Base-by-base conservation (phyloP, 176 grass and related monocot species). In the Raddia guianensis region DNA sequence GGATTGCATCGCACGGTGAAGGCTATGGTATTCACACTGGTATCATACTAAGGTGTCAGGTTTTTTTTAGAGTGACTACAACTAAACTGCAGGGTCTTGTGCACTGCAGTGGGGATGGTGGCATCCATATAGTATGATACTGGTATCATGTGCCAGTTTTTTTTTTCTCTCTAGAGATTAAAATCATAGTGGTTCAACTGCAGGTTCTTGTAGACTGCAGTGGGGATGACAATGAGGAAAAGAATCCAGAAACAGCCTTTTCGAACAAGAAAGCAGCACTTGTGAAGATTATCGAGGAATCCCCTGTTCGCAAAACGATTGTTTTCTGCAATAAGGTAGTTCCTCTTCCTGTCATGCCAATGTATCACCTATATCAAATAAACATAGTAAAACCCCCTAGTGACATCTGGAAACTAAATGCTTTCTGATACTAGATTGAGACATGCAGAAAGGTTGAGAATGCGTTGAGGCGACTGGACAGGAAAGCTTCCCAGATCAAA, bases 401-500 rank as follows among this genome's bases (percentile, higher is more conserved):
- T 9, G 75, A 43, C 35, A 37, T 37, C 2, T 8, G 13, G 58
- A 50, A n/a, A 8, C 16, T 2, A 8, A 70, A 4, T 64, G 11
- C 51, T 76, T 63, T 80, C 2, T 78, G 62, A 51, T 74, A 47
- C 19, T 43, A 98, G 92, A 98, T 98, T 70, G 96, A 95, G 88
- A 95, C 96, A 16, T 98, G 96, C 69, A 93, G 96, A 82, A 98
- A 90, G 66, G 96, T 98, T 9, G 96, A 98, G 66, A 91, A 95
- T 51, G 84, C 62, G n/a, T 78, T 95, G 72, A 90, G 75, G 51
- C 83, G 92, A 62, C 70, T 95, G 68, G 92, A 93, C 84, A 89
- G 88, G 70, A 95, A 98, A 73, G 96, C 89, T 56, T 66, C 63
- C 0, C 80, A 85, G 14, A 89, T 98, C 62, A 91, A 92, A 82